Conservation (phyloP, 371 early-diverging fungal genomes). For the Mortierella sp. region DNA sequence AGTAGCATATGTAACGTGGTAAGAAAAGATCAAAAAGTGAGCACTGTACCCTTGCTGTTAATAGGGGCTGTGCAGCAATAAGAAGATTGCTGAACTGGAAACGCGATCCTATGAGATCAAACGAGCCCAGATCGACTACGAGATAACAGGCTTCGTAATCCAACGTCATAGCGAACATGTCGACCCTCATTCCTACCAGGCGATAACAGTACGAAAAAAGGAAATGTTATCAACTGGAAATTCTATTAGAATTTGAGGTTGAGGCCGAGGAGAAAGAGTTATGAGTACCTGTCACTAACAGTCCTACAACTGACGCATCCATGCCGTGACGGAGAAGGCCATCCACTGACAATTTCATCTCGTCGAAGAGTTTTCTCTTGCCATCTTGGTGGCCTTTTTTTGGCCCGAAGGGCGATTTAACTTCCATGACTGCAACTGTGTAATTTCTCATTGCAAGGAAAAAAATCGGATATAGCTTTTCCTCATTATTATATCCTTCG, state of each 20-base stretch:
- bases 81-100: background rate
- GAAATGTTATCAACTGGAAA: background rate
- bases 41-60: background rate
- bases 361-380: slow-evolving; percentile 20
- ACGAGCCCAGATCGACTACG: background rate
- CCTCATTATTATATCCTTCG: slow-evolving; percentile 19
- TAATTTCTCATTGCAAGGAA: slow-evolving; percentile 15
- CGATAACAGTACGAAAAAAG: too few species aligned
- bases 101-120: background rate
- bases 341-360: slow-evolving; percentile 30
- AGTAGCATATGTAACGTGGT: too few species aligned
- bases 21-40: too few species aligned
- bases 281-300: slow-evolving; percentile 17
- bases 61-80: background rate
- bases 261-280: background rate
- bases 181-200: background rate
- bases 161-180: background rate
- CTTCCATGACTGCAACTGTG: slow-evolving; percentile 27
- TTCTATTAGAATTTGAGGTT: background rate
- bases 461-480: slow-evolving; percentile 30
- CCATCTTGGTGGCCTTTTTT: slow-evolving; percentile 23
- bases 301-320: slow-evolving; percentile 14
- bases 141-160: background rate
- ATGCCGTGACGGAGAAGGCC: slow-evolving; percentile 20
- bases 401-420: slow-evolving; percentile 15